phyloP scores from a whole-genome alignment of 2,329 filamentous ascomycete species.

The Pseudohalonectria lignicola region DNA sequence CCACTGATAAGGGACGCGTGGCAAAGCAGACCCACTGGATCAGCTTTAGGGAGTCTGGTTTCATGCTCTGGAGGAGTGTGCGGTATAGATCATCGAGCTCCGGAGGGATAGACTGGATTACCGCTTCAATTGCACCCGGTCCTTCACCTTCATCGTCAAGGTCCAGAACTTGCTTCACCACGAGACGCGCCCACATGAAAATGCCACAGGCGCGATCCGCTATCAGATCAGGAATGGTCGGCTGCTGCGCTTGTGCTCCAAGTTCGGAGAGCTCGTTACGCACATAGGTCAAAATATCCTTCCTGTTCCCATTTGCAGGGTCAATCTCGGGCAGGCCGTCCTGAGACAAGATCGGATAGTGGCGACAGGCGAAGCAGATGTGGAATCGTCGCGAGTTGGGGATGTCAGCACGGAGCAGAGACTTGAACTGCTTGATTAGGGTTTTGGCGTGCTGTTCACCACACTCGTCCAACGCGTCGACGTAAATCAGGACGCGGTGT shows the following conservation, averaged over 20 bases:
- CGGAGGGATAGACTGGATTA: constrained; percentile 11
- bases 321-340: constrained; percentile 13
- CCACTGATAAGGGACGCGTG: constrained; percentile 10
- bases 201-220: constrained; percentile 16
- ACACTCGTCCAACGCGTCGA: constrained; percentile 24
- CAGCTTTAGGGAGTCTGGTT: constrained; percentile 11
- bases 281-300: constrained; percentile 19
- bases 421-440: constrained; percentile 11
- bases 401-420: constrained; percentile 10
- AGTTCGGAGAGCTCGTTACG: constrained; percentile 8
- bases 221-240: too few species aligned
- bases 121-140: constrained; percentile 10
- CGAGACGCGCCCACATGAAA: constrained; percentile 24
- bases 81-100: constrained; percentile 15
- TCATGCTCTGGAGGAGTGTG: constrained; percentile 11
- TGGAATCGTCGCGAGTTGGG: constrained; percentile 6
- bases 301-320: constrained; percentile 17
- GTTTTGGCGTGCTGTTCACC: constrained; percentile 12
- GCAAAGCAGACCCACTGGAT: constrained; percentile 22
- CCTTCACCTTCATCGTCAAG: constrained; percentile 7
- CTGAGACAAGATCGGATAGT: constrained; percentile 16
- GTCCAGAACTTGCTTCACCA: constrained; percentile 9
- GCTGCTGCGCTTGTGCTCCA: too few species aligned
- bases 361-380: constrained; percentile 21
- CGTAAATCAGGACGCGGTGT: constrained; percentile 14